These are phyloP conservation scores for Fusarium sp. DNA, from an alignment of 2,329 filamentous ascomycete species.

Conservation along the genomic window DNA sequence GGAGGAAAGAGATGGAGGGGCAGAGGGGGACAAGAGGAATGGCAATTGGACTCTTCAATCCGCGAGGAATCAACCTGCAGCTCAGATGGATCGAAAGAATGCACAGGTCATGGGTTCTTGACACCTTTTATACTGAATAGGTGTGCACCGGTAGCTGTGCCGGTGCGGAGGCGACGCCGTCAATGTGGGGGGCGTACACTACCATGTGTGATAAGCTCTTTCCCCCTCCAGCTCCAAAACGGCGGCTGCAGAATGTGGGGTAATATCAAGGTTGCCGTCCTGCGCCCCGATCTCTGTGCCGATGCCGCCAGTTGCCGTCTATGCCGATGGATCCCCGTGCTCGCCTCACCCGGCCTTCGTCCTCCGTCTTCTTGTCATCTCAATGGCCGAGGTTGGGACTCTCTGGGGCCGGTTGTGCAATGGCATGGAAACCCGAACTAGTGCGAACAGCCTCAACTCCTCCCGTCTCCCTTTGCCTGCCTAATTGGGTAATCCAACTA, in stretches of 20 bases:
- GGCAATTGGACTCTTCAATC: slow-evolving; percentile 21
- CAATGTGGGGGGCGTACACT: slow-evolving; percentile 24
- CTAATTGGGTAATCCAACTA: slow-evolving; percentile 24
- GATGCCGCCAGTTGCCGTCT: slow-evolving; percentile 40
- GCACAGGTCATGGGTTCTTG: slow-evolving; percentile 15
- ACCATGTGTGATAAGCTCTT: slow-evolving; percentile 28
- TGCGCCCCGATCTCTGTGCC: slow-evolving; percentile 21
- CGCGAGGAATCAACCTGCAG: slow-evolving; percentile 21
- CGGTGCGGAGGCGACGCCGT: slow-evolving; percentile 28
- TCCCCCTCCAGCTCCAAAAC: background rate
- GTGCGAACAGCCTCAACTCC: background rate
- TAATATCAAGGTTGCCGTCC: slow-evolving; percentile 17
- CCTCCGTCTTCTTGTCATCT: slow-evolving; percentile 28
- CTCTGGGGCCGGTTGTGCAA: background rate
- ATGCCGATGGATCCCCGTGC: slow-evolving; percentile 32
- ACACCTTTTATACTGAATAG: slow-evolving; percentile 29
- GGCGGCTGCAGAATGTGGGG: slow-evolving; percentile 26
- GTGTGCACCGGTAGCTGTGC: slow-evolving; percentile 17
- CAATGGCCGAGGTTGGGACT: slow-evolving; percentile 21
- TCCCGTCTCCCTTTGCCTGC: slow-evolving; percentile 32
- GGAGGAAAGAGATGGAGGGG: background rate
- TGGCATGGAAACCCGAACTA: slow-evolving; percentile 5
- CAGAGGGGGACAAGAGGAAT: background rate
- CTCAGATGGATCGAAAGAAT: background rate
- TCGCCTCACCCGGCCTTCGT: slow-evolving; percentile 16